Evolutionary conservation across 2,329 filamentous ascomycete species (phyloP), one percentile per base, ranked within the genome.

Genomic region (Hypoxylon sp.): DNA sequence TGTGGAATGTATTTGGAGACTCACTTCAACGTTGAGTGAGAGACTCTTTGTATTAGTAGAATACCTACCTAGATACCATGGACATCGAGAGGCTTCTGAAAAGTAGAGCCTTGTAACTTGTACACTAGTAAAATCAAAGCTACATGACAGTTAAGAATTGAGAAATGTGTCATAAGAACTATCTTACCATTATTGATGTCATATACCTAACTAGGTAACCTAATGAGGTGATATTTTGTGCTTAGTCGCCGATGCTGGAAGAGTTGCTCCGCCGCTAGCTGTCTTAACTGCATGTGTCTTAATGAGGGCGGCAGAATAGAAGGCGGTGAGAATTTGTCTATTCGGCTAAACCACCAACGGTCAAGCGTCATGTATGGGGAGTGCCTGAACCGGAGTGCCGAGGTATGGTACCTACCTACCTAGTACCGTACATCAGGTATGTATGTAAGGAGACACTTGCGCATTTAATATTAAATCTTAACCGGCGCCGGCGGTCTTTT

Each of bases 371-470:
- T 46, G 24, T 19, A 47, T 31, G 26, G 39, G 44, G 50, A 46
- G 35, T 51, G 22, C 47, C 64, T 57, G 58, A 74, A 62, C 72
- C 69, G 71, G 71, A 67, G 71, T 69, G 71, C 72, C 72, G 72
- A 74, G 72, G 72, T 73, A 70, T 22, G 19, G 19, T 22, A 22
- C 19, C 19, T 22, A 22, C 3, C 1, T 22, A 22, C 19, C 19
- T 22, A 22, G 19, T 22, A 19, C 29, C 39, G 44, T 39, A 39
- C 44, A 17, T 57, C 46, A 50, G 54, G 47, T 35, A 53, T 46
- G 26, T 6, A 29, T 3, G n/a, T n/a, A 10, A 5, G 10, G 8
- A 19, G 9, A 8, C 14, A 29, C 26, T 19, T 51, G 52, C 50
- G 55, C 47, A 22, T 63, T 58, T 53, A 59, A 58, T 35, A 55